Conservation (phyloP, 306 rosid species). For the Trifolium pratense region DNA sequence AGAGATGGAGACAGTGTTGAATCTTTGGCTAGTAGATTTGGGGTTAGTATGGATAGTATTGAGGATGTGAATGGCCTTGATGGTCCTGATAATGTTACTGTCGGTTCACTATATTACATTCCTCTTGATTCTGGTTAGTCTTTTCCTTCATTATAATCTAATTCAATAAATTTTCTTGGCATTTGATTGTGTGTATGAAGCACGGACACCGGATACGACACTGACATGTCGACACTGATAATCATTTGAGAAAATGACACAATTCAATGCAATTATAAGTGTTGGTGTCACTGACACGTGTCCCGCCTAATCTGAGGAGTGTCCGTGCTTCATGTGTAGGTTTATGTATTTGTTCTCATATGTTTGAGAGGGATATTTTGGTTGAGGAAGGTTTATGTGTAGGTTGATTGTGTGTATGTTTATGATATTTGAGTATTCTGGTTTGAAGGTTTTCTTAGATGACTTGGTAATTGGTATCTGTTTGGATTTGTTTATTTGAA, state of each 20-base stretch:
- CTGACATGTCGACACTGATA: too few species aligned
- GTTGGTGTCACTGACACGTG: too few species aligned
- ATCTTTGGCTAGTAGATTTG: conserved; percentile 89
- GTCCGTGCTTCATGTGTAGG: too few species aligned
- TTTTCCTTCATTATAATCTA: conserved; percentile 5
- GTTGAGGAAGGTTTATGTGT: too few species aligned
- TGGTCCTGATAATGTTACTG: conserved; percentile 84
- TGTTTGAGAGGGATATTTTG: conserved; percentile 23
- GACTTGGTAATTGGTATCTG: too few species aligned
- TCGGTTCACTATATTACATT: conserved; percentile 80
- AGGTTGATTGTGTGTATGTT: neutral
- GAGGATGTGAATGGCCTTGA: conserved; percentile 77
- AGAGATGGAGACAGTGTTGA: conserved; percentile 81
- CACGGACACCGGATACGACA: too few species aligned
- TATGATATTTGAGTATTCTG: conserved; percentile 18
- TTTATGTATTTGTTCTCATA: conserved; percentile 30
- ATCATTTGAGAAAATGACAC: too few species aligned
- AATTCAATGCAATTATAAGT: too few species aligned
- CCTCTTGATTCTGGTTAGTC: conserved; percentile 91
- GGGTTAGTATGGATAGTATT: conserved; percentile 95
- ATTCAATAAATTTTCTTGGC: conserved; percentile 13
- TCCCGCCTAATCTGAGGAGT: too few species aligned
- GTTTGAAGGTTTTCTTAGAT: neutral
- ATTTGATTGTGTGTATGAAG: neutral
- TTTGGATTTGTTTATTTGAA: neutral